phyloP scores from a whole-genome alignment of 2,329 filamentous ascomycete species.

The Pyrenophora tritici-repentis region DNA sequence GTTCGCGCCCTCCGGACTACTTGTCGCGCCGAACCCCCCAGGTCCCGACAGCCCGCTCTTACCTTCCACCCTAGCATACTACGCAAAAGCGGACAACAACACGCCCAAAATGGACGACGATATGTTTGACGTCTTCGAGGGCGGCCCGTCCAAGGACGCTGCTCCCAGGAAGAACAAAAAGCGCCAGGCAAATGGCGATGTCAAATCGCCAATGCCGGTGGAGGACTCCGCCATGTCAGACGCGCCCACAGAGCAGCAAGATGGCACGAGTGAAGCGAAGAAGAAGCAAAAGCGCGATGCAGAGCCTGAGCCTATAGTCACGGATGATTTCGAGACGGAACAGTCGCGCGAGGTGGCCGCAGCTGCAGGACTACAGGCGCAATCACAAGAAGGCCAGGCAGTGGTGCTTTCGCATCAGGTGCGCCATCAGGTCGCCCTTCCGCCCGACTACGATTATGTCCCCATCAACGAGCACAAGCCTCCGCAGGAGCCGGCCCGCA shows the following conservation, averaged over 20 bases:
- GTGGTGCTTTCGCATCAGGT: slow-evolving; percentile 95
- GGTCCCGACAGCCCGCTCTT: neutral
- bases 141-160: slow-evolving; percentile 32
- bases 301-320: slow-evolving; percentile 79
- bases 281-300: slow-evolving; percentile 69
- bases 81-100: neutral
- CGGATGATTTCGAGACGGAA: slow-evolving; percentile 93
- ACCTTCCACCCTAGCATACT: neutral
- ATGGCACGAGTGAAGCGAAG: slow-evolving; percentile 32
- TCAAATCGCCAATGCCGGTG: slow-evolving; percentile 59
- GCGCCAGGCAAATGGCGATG: slow-evolving; percentile 79
- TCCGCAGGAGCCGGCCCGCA: slow-evolving; percentile 82
- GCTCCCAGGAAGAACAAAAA: slow-evolving; percentile 70
- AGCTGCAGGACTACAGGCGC: slow-evolving; percentile 69
- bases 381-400: slow-evolving; percentile 68
- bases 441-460: slow-evolving; percentile 90
- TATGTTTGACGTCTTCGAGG: slow-evolving; percentile 53
- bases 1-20: neutral
- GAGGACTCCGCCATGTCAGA: slow-evolving; percentile 55
- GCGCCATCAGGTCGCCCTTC: slow-evolving; percentile 94
- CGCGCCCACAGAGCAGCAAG: slow-evolving; percentile 36
- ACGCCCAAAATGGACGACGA: slow-evolving; percentile 49
- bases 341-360: slow-evolving; percentile 88
- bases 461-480: slow-evolving; percentile 94
- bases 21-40: too few relatives aligned